These are phyloP conservation scores for Xerocomus spinulosus DNA, from an alignment of 768 basidiomycete species.

Conservation along the genomic window DNA sequence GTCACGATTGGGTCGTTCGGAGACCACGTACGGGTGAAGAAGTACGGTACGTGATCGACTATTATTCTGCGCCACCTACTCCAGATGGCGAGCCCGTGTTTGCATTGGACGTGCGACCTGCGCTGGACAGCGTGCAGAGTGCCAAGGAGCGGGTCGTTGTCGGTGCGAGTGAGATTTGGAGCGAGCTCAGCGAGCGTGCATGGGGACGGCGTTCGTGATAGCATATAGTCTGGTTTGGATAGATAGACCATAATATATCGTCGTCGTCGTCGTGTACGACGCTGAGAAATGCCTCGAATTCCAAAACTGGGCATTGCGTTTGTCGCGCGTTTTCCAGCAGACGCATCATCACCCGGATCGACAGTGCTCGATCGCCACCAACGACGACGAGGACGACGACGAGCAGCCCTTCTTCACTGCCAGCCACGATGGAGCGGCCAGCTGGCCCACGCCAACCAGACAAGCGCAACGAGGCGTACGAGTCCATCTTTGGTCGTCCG, in stretches of 20 bases:
- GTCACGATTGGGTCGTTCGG: constrained; percentile 95
- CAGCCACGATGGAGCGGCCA: constrained; percentile 44
- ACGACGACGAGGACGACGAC: constrained; percentile 6
- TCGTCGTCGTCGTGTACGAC: constrained; percentile 2
- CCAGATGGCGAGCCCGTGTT: constrained; percentile 92
- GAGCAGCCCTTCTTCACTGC: background rate
- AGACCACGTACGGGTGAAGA: constrained; percentile 75
- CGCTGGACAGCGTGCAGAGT: constrained; percentile 79
- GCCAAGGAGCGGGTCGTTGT: constrained; percentile 66
- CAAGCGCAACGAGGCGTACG: constrained; percentile 78
- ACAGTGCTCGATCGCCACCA: constrained; percentile 9
- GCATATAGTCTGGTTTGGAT: constrained; percentile 5
- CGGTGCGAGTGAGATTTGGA: constrained; percentile 68
- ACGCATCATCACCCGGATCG: constrained; percentile 6
- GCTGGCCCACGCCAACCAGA: constrained; percentile 60
- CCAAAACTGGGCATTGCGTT: constrained; percentile 21
- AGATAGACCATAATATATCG: constrained; percentile 3
- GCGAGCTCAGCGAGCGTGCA: constrained; percentile 29
- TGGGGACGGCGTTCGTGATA: constrained; percentile 20
- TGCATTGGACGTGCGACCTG: constrained; percentile 91
- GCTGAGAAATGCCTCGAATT: constrained; percentile 11
- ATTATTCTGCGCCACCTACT: constrained; percentile 90
- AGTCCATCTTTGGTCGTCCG: constrained; percentile 83
- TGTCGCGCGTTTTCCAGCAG: constrained; percentile 13
- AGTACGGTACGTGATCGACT: constrained; percentile 96